Evolutionary conservation across 176 grass and related monocot species (phyloP).

Genomic region (Coix lacrymajobi): DNA sequence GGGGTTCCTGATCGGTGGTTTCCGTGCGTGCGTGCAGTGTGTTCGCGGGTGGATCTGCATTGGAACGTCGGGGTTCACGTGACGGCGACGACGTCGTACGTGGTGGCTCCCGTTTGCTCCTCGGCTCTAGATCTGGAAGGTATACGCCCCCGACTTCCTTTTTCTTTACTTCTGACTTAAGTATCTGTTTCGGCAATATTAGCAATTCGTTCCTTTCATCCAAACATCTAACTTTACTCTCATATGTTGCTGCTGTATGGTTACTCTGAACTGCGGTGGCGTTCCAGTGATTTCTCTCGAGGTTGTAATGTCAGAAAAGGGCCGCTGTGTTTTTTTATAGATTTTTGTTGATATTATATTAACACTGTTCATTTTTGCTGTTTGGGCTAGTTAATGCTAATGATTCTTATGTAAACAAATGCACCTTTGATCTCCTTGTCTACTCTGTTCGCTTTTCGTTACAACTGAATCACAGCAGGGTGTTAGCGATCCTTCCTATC

Average conservation of each 20-base stretch:
- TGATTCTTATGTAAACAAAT: neutral
- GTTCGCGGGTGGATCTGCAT: constrained; percentile 15
- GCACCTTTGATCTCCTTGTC: neutral
- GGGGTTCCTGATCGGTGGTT: neutral
- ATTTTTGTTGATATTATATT: neutral
- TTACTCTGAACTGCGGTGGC: neutral
- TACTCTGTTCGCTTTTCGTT: neutral
- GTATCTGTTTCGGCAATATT: too few species aligned
- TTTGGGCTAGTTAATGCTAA: neutral
- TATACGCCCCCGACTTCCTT: neutral
- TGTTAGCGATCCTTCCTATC: neutral
- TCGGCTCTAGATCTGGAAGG: constrained; percentile 34
- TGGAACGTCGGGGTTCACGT: neutral
- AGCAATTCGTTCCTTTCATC: neutral
- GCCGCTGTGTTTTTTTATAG: neutral
- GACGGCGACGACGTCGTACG: neutral
- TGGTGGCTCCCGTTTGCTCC: neutral
- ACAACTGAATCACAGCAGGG: neutral
- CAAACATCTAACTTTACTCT: neutral
- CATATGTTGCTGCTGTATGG: neutral
- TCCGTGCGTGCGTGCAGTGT: neutral
- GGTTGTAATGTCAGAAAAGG: neutral
- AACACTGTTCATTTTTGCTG: neutral
- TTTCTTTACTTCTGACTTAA: neutral
- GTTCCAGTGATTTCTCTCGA: neutral